Base-by-base conservation (phyloP, 2,329 filamentous ascomycete species). In the Ophiobolus disseminans region DNA sequence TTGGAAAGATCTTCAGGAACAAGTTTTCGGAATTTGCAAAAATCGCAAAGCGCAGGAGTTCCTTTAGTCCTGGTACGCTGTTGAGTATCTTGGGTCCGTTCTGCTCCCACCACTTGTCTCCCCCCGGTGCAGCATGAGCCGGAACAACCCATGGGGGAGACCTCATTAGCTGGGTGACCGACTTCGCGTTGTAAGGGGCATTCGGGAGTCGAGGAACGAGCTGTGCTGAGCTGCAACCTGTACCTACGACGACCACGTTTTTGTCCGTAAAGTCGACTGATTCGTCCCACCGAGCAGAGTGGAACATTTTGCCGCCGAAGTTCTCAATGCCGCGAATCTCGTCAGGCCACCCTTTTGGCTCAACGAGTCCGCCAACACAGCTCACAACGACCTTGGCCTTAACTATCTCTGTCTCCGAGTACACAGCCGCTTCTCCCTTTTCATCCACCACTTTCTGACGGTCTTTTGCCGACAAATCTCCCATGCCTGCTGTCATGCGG, bases 121-220 rank as follows among this genome's bases (percentile, higher is more conserved):
- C 70, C 1, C 69, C 60, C 0, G 77, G 76, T 8, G 75, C 66
- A 3, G 66, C 38, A 1, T 63, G 8, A 36, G 72, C 68, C 2
- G 80, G 77, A 3, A 78, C 73, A 1, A 83, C 77, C 82, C 82
- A 85, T 1, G 82, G 82, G 9, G 82, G 80, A 11, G 80, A 80
- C 13, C 81, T 72, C 80, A 85, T 82, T 5, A 86, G 54, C 54
- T 86, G 83, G 1, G 81, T 84, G n/a, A 85, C 77, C 5, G 79
- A 80, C 59, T 79, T 83, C 23, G 78, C 80, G 17, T 76, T 77
- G 53, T 74, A 75, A 8, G 76, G 74, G 17, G 73, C 73, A 32
- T 79, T 73, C 3, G 74, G 74, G 5, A 85, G 69, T 28, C 71
- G 60, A 1, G 83, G 82, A 6, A 86, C 77, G 19, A 85, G 75